Evolutionary conservation across 208 protist species (phyloP).

Genomic region (Leptomonas pyrrhocoris): DNA sequence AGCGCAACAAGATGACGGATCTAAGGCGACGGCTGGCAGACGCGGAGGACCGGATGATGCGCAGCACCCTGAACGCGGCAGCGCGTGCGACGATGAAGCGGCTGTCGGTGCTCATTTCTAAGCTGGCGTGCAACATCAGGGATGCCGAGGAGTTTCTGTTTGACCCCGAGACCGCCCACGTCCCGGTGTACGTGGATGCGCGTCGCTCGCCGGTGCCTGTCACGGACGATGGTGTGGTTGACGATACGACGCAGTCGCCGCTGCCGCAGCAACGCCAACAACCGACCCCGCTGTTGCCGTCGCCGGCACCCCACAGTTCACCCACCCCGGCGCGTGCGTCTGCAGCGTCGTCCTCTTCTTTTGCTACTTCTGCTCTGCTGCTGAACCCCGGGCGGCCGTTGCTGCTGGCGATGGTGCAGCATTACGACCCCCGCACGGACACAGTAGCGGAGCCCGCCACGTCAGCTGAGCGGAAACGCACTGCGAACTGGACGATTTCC

Average conservation of each 20-base stretch:
- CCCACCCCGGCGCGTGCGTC: not conserved
- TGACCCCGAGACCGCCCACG: slow-evolving; percentile 24
- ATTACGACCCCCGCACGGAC: slow-evolving; percentile 10
- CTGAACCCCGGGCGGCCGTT: not conserved
- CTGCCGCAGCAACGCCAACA: not conserved
- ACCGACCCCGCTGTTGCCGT: too few relatives aligned
- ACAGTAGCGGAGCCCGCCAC: not conserved
- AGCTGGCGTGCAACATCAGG: slow-evolving; percentile 29
- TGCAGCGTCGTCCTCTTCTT: too few relatives aligned
- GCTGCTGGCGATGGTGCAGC: slow-evolving; percentile 24
- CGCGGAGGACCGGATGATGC: not conserved
- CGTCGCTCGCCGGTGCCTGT: not conserved
- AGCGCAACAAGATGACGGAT: slow-evolving; percentile 32
- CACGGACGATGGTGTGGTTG: not conserved
- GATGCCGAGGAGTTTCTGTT: slow-evolving; percentile 41
- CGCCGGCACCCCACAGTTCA: not conserved
- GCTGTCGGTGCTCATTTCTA: slow-evolving; percentile 29
- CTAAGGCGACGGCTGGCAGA: slow-evolving; percentile 21
- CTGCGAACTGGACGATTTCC: slow-evolving; percentile 10
- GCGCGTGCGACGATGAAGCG: slow-evolving; percentile 31
- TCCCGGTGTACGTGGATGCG: slow-evolving; percentile 38
- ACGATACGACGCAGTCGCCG: not conserved
- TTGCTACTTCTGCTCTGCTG: not conserved
- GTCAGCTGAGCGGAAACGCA: not conserved
- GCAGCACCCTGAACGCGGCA: not conserved